A percentile compares a stretch with the other conserved stretches of the same genome.
Evolutionary conservation across 2,329 filamentous ascomycete genomes (phyloP).

Genomic region (Cladophialophora chaetospira): DNA sequence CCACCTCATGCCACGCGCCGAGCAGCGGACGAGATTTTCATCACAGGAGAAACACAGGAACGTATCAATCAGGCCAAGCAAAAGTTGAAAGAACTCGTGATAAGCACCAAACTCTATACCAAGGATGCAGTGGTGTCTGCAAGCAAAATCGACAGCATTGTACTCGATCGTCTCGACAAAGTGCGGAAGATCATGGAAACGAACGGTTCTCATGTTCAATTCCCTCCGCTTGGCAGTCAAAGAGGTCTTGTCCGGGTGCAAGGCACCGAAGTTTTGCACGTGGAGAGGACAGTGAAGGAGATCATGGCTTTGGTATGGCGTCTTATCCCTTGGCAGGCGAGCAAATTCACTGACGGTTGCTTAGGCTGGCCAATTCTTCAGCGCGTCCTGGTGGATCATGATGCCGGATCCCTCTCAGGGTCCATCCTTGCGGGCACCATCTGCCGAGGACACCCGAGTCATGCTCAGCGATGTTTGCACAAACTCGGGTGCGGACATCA

Average conservation of each 20-base stretch:
- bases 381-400: conserved; percentile 92
- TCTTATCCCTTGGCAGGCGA: not conserved
- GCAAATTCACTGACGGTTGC: conserved; percentile 35
- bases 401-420: conserved; percentile 66
- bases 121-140: conserved; percentile 90
- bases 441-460: conserved; percentile 71
- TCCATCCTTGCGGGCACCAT: conserved; percentile 61
- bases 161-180: conserved; percentile 89
- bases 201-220: conserved; percentile 92
- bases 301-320: conserved; percentile 82
- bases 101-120: conserved; percentile 77
- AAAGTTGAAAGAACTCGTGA: conserved; percentile 83
- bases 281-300: conserved; percentile 91
- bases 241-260: conserved; percentile 85
- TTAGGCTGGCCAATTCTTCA: conserved; percentile 95
- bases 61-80: conserved; percentile 86
- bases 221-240: conserved; percentile 83
- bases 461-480: conserved; percentile 96
- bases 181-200: conserved; percentile 97
- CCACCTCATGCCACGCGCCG: conserved; percentile 78
- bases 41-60: conserved; percentile 84
- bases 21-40: conserved; percentile 88
- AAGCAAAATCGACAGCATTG: conserved; percentile 91
- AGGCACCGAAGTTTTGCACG: conserved; percentile 87
- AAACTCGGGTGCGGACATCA: conserved; percentile 91